Conservation (phyloP, 176 grass and related monocot genomes). For the Carex cristatella region DNA sequence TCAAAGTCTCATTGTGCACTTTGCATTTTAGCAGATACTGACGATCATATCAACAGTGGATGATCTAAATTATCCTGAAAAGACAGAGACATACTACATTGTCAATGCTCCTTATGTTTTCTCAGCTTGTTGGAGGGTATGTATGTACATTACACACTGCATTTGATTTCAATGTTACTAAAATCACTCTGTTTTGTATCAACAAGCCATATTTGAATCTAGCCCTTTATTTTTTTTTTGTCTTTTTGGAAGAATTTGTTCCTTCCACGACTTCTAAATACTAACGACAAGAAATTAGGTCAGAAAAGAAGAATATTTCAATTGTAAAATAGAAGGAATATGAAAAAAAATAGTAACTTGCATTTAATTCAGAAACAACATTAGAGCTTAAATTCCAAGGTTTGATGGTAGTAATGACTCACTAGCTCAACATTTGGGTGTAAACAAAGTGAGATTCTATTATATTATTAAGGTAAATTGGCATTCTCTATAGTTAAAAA, state of each 20-base stretch:
- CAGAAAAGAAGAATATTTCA: background rate
- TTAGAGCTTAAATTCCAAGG: background rate
- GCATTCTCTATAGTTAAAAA: background rate
- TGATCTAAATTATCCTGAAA: slow-evolving; percentile 94
- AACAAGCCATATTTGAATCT: background rate
- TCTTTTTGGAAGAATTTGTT: background rate
- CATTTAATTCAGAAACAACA: background rate
- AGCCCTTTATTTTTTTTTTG: background rate
- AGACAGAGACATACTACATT: slow-evolving; percentile 80
- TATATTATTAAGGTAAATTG: background rate
- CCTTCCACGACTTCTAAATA: background rate
- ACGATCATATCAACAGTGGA: slow-evolving; percentile 87
- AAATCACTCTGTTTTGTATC: background rate
- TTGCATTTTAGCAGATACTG: slow-evolving; percentile 46
- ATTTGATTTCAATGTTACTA: background rate
- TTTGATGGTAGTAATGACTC: background rate
- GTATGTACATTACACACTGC: background rate
- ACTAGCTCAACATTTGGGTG: background rate
- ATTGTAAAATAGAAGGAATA: background rate
- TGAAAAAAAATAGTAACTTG: background rate
- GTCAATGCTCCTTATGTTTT: slow-evolving; percentile 96
- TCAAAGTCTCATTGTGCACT: background rate
- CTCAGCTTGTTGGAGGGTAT: slow-evolving; percentile 93
- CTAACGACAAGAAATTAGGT: background rate
- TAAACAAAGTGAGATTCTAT: background rate